Percentiles rank a stretch among this genome's conserved stretches.
phyloP scores from a whole-genome alignment of 306 rosid species.

The Gastrolobium bilobum region DNA sequence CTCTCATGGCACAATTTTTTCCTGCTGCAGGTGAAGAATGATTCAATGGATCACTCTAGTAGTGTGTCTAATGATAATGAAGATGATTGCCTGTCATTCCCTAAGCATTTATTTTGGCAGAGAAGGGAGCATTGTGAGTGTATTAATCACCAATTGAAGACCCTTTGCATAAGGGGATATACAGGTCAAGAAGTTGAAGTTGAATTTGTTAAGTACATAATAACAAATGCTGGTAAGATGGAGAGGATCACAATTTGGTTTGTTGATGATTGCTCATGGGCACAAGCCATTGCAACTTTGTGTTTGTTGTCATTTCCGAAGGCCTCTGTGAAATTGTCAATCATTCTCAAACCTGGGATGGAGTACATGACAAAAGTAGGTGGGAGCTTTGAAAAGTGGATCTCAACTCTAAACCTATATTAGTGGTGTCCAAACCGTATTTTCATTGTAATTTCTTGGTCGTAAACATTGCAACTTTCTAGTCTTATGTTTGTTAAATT shows the following conservation, averaged over 20 bases:
- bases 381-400: conserved; percentile 4
- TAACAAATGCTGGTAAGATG: background rate
- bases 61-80: background rate
- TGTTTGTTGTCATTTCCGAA: background rate
- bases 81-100: background rate
- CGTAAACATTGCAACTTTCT: too few species aligned
- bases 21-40: background rate
- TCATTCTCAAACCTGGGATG: background rate
- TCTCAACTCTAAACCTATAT: background rate
- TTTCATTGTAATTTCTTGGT: too few species aligned
- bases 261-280: conserved; percentile 3
- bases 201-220: conserved; percentile 12
- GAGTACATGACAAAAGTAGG: background rate
- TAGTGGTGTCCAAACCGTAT: background rate
- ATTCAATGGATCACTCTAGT: background rate
- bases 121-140: background rate
- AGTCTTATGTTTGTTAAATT: too few species aligned
- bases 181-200: background rate
- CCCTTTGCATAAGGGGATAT: conserved; percentile 11
- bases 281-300: background rate
- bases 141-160: background rate
- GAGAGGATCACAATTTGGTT: conserved; percentile 1
- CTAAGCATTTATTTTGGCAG: background rate
- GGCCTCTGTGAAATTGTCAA: background rate
- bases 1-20: background rate